Evolutionary conservation across 305 asterid genomes (phyloP).

Genomic region (Striga hermonthica): DNA sequence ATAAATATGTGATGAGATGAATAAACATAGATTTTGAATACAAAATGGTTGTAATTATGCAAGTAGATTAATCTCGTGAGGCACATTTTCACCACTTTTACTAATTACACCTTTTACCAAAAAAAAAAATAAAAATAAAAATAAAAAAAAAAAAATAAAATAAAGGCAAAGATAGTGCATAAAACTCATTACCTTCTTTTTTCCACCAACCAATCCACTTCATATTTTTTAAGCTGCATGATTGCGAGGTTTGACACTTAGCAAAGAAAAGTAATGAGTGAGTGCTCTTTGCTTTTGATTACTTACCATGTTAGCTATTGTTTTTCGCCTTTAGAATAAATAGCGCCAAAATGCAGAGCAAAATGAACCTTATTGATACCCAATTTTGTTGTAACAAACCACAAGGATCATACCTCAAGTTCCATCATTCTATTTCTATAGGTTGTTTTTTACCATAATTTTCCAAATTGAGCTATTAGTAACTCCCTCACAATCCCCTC

Average conservation of each 20-base stretch:
- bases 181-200: background rate
- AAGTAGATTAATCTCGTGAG: no score
- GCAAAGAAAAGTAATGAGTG: conserved; percentile 16
- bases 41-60: no score
- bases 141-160: no score
- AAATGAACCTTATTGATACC: conserved; percentile 3
- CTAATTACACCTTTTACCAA: no score
- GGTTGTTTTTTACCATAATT: background rate
- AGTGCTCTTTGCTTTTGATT: conserved; percentile 13
- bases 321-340: background rate
- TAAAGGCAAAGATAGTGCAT: background rate
- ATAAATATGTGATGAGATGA: no score
- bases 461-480: no score
- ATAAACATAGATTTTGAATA: no score
- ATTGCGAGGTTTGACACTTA: conserved; percentile 16
- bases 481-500: no score
- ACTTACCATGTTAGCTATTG: background rate
- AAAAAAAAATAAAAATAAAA: no score
- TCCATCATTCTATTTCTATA: background rate
- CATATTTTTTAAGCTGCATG: background rate
- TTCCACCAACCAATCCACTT: conserved; percentile 30
- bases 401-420: background rate
- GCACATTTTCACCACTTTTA: no score
- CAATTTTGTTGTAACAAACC: background rate
- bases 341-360: conserved; percentile 4